A percentile compares a stretch with the other conserved stretches of the same genome.
Evolutionary conservation across 495 filamentous ascomycete species (phyloP).

Genomic region (Trichocladium uniseriatum): DNA sequence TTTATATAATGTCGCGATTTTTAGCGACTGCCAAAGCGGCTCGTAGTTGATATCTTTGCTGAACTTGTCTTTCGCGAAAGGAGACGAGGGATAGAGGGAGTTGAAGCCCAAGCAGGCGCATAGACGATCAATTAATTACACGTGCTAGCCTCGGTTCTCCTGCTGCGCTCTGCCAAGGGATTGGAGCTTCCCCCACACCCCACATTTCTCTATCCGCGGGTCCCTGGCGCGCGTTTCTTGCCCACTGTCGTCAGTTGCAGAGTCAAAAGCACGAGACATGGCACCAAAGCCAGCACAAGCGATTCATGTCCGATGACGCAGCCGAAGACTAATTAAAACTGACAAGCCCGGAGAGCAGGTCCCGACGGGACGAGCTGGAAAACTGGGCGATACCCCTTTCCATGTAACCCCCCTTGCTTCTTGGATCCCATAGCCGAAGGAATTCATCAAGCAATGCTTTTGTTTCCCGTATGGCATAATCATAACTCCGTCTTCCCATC

Average conservation of each 20-base stretch:
- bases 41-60: too few relatives aligned
- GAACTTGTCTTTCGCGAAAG: neutral
- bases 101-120: neutral
- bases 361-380: too few relatives aligned
- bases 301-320: neutral
- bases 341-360: too few relatives aligned
- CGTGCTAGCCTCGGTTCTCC: conserved; percentile 6
- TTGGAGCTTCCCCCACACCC: conserved; percentile 3
- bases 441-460: neutral
- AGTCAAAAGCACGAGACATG: neutral
- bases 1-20: too few relatives aligned
- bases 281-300: neutral
- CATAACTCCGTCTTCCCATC: neutral
- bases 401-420: neutral
- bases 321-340: too few relatives aligned
- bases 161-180: neutral
- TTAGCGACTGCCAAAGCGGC: too few relatives aligned
- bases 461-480: neutral
- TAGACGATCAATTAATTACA: neutral
- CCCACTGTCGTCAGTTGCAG: neutral
- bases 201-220: neutral
- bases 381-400: neutral
- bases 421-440: neutral
- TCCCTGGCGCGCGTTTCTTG: neutral
- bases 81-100: neutral